phyloP scores from a whole-genome alignment of 1,284 basidiomycete species.

The Ustilago crameri region DNA sequence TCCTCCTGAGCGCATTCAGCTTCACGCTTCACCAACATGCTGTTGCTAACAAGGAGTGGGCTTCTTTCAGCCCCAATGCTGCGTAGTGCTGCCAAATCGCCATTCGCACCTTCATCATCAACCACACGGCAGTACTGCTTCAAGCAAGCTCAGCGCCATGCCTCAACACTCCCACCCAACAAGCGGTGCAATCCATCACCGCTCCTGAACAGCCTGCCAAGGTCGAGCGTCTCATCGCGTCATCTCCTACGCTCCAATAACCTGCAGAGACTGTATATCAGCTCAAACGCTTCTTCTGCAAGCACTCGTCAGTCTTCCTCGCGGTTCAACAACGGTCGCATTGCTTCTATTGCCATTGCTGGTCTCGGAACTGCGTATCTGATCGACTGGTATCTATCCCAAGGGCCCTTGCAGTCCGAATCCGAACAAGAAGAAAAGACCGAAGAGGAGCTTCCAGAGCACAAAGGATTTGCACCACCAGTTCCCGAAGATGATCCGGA shows the following conservation, averaged over 20 bases:
- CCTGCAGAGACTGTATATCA: constrained; percentile 6
- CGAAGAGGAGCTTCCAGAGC: constrained; percentile 5
- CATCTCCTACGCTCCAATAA: neutral
- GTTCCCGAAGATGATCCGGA: constrained; percentile 41
- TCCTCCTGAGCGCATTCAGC: neutral
- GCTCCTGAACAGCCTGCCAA: neutral
- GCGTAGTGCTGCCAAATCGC: neutral
- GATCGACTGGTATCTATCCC: constrained; percentile 17
- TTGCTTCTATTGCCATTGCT: constrained; percentile 31
- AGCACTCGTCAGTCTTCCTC: neutral
- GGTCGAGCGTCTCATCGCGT: neutral
- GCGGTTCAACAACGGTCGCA: neutral
- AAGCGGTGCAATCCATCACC: neutral
- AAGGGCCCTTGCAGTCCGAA: constrained; percentile 22
- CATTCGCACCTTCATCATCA: neutral
- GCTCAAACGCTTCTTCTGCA: neutral
- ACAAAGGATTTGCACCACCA: constrained; percentile 39
- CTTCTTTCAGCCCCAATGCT: constrained; percentile 4
- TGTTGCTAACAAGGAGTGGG: constrained; percentile 11
- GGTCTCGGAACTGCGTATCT: constrained; percentile 24
- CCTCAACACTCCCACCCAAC: neutral
- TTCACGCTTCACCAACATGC: constrained; percentile 9
- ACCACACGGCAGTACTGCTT: neutral
- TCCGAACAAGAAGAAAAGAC: neutral
- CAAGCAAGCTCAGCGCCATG: neutral